These are phyloP conservation scores for Diaporthe ilicicola DNA, from an alignment of 2,329 filamentous ascomycete genomes.

Conservation along the genomic window DNA sequence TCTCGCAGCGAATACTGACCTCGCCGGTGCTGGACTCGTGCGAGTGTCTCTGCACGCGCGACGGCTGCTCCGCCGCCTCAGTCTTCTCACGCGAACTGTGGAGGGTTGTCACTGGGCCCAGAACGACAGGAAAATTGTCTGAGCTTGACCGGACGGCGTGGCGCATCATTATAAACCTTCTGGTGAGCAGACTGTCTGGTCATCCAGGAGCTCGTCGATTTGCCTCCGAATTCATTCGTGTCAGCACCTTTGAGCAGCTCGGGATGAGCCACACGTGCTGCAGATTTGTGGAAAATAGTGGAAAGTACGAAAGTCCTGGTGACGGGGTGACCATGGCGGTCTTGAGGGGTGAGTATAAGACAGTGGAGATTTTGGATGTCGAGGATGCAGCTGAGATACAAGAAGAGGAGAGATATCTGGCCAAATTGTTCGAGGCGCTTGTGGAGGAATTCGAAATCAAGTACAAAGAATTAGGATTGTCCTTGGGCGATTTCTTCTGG, in stretches of 20 bases:
- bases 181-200: neutral
- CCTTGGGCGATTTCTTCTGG: neutral
- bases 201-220: neutral
- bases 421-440: neutral
- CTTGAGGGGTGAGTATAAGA: neutral
- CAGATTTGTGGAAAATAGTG: neutral
- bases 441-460: neutral
- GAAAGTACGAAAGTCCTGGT: neutral
- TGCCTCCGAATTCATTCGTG: neutral
- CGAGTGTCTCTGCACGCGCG: neutral
- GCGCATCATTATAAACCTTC: neutral
- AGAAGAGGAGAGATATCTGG: conserved; percentile 2
- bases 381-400: conserved; percentile 2
- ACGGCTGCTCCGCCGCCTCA: neutral
- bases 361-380: neutral
- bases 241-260: conserved; percentile 10
- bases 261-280: conserved; percentile 12
- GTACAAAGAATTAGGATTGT: neutral
- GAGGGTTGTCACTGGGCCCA: neutral
- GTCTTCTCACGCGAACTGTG: neutral
- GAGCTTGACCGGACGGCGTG: neutral
- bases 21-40: neutral
- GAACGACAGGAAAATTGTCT: neutral
- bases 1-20: neutral
- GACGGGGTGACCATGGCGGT: neutral